Evolutionary conservation across 2,329 filamentous ascomycete species (phyloP), one percentile per base, ranked within the genome.

Genomic region (Pestalotiopsis sp.): DNA sequence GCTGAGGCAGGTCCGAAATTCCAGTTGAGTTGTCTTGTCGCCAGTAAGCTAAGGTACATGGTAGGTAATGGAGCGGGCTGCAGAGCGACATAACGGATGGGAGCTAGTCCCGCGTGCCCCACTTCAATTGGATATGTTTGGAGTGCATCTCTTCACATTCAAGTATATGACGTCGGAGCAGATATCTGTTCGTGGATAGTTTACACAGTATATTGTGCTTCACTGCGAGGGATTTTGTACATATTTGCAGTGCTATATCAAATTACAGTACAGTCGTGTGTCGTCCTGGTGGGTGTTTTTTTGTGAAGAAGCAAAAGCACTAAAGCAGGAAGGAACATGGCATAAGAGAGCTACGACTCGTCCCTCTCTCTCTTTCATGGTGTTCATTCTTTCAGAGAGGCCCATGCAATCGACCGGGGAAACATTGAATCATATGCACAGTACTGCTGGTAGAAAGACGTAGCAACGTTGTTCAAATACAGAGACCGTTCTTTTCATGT

Each of bases 401-500:
- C 17, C 17, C 14, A n/a, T 23, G 17, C 17, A 2, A 17, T n/a
- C 20, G 45, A n/a, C 4, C 45, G 45, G 3, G 45, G 2, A 52
- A n/a, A 9, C 45, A 20, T 6, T 5, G 3, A 52, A 52, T n/a
- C 20, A 52, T 9, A 52, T 52, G 45, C 9, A n/a, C 14, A 52
- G 20, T 52, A n/a, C 11, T n/a, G 20, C 45, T 52, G 7, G 14
- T 31, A 7, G 23, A 14, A 60, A 60, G 57, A 27, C 31, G 6
- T 27, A 40, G 41, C n/a, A 27, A 38, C 9, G 1, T 23, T 5
- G 5, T 31, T 17, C 23, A n/a, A 20, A 17, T 25, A 36, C 7
- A 36, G 17, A 66, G 69, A 68, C 65, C 38, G 40, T 68, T 38
- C 59, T 62, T 11, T 36, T 40, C 9, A 20, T 58, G 63, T 45